Evolutionary conservation across 2,329 filamentous ascomycete species (phyloP).

Genomic region (Aspergillus unguis): DNA sequence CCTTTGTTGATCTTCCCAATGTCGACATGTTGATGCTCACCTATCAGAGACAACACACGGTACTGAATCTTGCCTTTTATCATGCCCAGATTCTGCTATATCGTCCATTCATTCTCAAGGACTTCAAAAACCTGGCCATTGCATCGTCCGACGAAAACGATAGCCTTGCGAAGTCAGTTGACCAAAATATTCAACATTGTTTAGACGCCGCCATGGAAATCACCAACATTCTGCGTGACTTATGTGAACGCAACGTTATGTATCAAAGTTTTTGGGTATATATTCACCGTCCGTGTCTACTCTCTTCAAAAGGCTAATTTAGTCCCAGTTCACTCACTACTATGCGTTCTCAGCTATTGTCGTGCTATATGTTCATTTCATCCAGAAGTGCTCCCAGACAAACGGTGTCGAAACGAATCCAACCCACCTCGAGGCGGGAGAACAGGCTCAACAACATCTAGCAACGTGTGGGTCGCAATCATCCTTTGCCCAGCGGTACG

Average conservation of each 20-base stretch:
- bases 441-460: slow-evolving; percentile 42
- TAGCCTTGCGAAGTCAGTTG: slow-evolving; percentile 5
- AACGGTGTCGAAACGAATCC: slow-evolving; percentile 19
- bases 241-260: slow-evolving; percentile 36
- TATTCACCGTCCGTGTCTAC: background rate
- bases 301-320: background rate
- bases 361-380: slow-evolving; percentile 46
- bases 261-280: slow-evolving; percentile 43
- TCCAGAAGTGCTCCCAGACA: slow-evolving; percentile 33
- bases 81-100: slow-evolving; percentile 35
- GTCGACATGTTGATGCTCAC: slow-evolving; percentile 39
- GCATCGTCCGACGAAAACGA: slow-evolving; percentile 18
- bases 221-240: slow-evolving; percentile 38
- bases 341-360: slow-evolving; percentile 47
- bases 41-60: slow-evolving; percentile 46
- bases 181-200: slow-evolving; percentile 30
- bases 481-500: slow-evolving; percentile 43
- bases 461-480: slow-evolving; percentile 36
- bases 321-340: slow-evolving; percentile 35
- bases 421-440: slow-evolving; percentile 36
- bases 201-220: slow-evolving; percentile 42
- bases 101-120: slow-evolving; percentile 32
- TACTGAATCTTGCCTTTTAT: slow-evolving; percentile 34
- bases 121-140: slow-evolving; percentile 17
- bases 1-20: slow-evolving; percentile 30